Base-by-base conservation (phyloP, 345 rosid species). In the Geranium brycei region DNA sequence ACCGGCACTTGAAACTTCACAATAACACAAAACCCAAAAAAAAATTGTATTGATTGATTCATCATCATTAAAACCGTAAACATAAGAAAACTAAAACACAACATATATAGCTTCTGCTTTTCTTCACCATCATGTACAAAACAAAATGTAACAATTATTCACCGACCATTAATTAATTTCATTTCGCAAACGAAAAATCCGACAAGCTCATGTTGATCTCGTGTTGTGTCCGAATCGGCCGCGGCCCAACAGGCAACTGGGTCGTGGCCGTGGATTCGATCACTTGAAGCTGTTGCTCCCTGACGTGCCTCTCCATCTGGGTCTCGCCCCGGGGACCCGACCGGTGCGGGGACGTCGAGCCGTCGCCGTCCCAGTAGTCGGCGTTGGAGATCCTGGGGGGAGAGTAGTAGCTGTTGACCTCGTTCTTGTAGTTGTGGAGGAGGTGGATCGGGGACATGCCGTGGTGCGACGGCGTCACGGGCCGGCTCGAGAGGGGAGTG, bases 371-470 rank as follows among this genome's bases (percentile, higher is more conserved):
- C 64, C 19, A 28, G 10, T 47, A 17, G 17, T 35, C 64, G 2
- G 28, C 18, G 35, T 41, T 69, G 51, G 72, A 63, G 55, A 51
- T 58, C 62, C 62, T 69, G 11, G 59, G 67, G 15, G 72, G 31
- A 7, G 58, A 5, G 30, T 41, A 66, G 58, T 14, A 0, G 16
- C 67, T 41, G 59, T 63, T n/a, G 13, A 31, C 51, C 19, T 64
- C 73, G 4, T 14, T 72, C 18, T 69, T 71, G 72, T 69, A 63
- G 65, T 78, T 57, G 0, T 51, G 78, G 65, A 78, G 19, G 59
- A 80, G 78, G 66, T 75, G 84, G 28, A 67, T 71, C 1, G 84
- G 85, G 1, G 82, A 81, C 59, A 62, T 57, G 62, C 62, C 59
- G n/a, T 0, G 65, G 0, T 6, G 74, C 1, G 82, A 81, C 59